phyloP scores from a whole-genome alignment of 768 basidiomycete genomes.

The Mrakia frigida region DNA sequence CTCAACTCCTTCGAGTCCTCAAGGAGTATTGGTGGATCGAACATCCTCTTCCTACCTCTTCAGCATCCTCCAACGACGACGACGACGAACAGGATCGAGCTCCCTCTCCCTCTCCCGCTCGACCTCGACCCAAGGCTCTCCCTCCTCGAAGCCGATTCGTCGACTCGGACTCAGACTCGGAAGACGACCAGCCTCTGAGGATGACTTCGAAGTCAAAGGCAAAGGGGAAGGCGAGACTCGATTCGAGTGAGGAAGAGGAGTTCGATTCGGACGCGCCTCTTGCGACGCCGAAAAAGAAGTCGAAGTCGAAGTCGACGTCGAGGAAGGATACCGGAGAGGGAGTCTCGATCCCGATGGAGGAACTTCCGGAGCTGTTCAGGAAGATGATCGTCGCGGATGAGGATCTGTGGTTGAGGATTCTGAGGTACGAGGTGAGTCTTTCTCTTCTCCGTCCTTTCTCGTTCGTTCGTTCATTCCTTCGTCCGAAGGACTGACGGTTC shows the following conservation, averaged over 20 bases:
- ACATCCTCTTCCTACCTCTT: not conserved
- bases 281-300: not conserved
- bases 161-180: not conserved
- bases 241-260: not conserved
- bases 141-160: not conserved
- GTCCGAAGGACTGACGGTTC: not conserved
- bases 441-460: not conserved
- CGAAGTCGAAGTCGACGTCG: not conserved
- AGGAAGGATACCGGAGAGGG: not conserved
- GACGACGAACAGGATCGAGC: not conserved
- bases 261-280: not conserved
- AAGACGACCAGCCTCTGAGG: not conserved
- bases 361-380: not conserved
- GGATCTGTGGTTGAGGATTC: conserved; percentile 21
- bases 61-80: not conserved
- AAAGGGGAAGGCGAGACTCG: not conserved
- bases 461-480: not conserved
- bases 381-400: conserved; percentile 17
- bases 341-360: not conserved
- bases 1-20: conserved; percentile 17
- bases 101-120: not conserved
- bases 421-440: conserved; percentile 25
- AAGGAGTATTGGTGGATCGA: not conserved
- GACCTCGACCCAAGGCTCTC: not conserved
- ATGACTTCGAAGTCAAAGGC: not conserved